Base-by-base conservation (phyloP, 176 grass and related monocot genomes). In the Avena eriantha region DNA sequence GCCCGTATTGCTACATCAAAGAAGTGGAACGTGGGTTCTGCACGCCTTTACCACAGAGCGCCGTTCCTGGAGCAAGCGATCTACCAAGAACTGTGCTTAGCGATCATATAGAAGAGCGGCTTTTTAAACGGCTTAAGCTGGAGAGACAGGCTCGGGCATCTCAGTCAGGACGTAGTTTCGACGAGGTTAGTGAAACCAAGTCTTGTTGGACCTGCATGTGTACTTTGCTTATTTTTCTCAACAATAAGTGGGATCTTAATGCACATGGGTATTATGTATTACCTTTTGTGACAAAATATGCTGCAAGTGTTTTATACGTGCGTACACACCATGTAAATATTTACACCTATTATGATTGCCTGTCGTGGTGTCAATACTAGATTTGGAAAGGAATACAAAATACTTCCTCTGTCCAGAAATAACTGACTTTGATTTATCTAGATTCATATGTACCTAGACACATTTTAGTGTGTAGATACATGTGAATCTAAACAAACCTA, bases 41-140 rank as follows among this genome's bases (percentile, higher is more conserved):
- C 41, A 95, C 82, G 79, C 97, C 97, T 85, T 91, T 99, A 85
- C 94, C 97, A 73, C 87, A 97, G 89, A 97, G 89, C 87, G 90
- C 97, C 14, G 97, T 99, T 88, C 97, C 95, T 87, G 97, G 97
- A 74, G 97, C 97, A 82, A 99, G 94, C 73, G 97, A 99, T 87
- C 71, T 99, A 23, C 97, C 97, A 10, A 92, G 87, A 84, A 99
- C 97, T 69, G 90, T 97, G 69, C 88, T 99, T 66, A 99, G 97
- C 83, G 94, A 99, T 88, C 92, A 94, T 55, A 94, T 99, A 84
- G 97, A 99, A 92, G 89, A 92, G 51, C 87, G 97, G 1, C 94
- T 99, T 82, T 90, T 90, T 85, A 92, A 86, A 85, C 76, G 85
- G 17, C 94, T 99, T 78, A 97, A 93, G 65, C 87, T 56, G 65